A percentile compares a stretch with the other conserved stretches of the same genome.
phyloP scores from a whole-genome alignment of 176 grass and related monocot species.

The Urochloa ruziziensis region DNA sequence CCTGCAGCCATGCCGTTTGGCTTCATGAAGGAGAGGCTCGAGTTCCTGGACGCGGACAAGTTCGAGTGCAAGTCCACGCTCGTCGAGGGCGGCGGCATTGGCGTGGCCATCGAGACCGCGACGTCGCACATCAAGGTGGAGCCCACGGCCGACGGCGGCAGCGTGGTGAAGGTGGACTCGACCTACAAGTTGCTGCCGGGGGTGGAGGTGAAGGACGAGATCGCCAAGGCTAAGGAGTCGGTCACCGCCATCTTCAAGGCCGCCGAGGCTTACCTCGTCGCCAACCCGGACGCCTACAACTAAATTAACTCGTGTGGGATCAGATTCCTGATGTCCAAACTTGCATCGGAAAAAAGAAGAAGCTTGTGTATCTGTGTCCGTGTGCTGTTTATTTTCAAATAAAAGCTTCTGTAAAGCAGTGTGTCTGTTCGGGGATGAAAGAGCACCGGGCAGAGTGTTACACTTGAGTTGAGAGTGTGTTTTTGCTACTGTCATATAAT shows the following conservation, averaged over 20 bases:
- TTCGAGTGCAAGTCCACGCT: background rate
- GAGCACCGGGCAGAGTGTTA: background rate
- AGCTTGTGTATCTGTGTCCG: background rate
- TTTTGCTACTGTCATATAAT: background rate
- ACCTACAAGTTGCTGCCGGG: background rate
- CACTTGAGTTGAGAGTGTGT: background rate
- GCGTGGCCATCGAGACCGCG: slow-evolving; percentile 3
- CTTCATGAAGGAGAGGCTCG: slow-evolving; percentile 38
- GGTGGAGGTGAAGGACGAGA: background rate
- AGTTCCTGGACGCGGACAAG: background rate
- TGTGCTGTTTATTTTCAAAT: background rate
- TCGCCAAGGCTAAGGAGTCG: slow-evolving; percentile 37
- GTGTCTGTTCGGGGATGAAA: background rate
- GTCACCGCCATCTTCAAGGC: background rate
- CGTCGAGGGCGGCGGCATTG: background rate
- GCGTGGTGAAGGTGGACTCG: background rate
- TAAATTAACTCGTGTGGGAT: background rate
- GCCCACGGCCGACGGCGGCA: background rate
- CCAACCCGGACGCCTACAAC: background rate
- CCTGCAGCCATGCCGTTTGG: slow-evolving; percentile 49
- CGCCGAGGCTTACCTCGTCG: background rate
- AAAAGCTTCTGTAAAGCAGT: background rate
- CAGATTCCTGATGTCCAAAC: background rate
- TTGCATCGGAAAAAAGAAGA: background rate
- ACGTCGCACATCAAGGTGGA: slow-evolving; percentile 67